Evolutionary conservation across 2,329 filamentous ascomycete species (phyloP).

Genomic region (Fusarium sp.): DNA sequence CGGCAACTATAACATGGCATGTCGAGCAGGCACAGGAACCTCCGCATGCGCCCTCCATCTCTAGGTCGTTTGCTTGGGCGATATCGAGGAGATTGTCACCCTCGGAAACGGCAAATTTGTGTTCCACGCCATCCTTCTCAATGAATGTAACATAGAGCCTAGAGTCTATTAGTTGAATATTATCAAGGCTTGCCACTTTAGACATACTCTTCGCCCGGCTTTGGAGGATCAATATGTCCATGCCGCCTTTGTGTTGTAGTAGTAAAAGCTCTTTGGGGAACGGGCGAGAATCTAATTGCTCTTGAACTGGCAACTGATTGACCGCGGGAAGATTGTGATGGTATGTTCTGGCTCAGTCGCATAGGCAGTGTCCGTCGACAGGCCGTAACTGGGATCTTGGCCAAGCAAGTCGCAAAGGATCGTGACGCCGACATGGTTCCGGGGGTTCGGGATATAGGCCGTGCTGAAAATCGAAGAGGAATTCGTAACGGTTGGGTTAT

Average conservation of each 20-base stretch:
- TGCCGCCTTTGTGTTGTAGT: slow-evolving; percentile 69
- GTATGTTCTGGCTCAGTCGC: slow-evolving; percentile 27
- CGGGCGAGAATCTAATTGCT: slow-evolving; percentile 28
- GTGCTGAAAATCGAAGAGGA: slow-evolving; percentile 14
- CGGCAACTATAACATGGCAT: no score
- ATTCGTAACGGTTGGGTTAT: slow-evolving; percentile 4
- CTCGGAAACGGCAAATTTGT: slow-evolving; percentile 80
- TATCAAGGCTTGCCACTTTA: not conserved
- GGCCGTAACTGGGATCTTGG: slow-evolving; percentile 46
- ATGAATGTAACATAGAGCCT: slow-evolving; percentile 92
- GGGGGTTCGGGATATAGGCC: slow-evolving; percentile 24
- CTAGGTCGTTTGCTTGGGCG: slow-evolving; percentile 90
- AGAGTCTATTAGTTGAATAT: slow-evolving; percentile 14
- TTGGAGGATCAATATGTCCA: slow-evolving; percentile 83
- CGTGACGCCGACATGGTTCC: slow-evolving; percentile 48
- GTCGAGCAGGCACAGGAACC: slow-evolving; percentile 94
- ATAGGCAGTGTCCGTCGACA: slow-evolving; percentile 45
- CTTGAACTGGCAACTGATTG: slow-evolving; percentile 23
- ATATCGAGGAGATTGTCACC: slow-evolving; percentile 96
- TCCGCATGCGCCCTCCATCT: slow-evolving; percentile 98
- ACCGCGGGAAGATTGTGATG: slow-evolving; percentile 35
- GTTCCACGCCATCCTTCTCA: slow-evolving; percentile 83
- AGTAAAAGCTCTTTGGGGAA: slow-evolving; percentile 67
- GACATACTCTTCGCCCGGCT: slow-evolving; percentile 88
- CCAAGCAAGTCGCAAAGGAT: slow-evolving; percentile 47